phyloP scores from a whole-genome alignment of 257 asterid species.

The Penstemon barbatus region DNA sequence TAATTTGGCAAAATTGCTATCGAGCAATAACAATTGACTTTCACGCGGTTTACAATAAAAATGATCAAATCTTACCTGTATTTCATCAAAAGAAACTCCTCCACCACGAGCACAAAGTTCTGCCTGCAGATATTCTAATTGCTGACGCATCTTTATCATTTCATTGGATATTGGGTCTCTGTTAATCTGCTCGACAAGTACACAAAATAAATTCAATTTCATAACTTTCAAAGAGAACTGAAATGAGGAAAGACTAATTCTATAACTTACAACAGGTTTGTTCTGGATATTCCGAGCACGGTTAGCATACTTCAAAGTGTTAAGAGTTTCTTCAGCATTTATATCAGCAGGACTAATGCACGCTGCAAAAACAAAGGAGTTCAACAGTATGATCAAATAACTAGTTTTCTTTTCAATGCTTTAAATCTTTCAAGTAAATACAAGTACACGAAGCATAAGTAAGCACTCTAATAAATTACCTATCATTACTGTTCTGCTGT shows the following conservation, averaged over 20 bases:
- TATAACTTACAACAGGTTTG: constrained; percentile 85
- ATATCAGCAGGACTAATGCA: constrained; percentile 99
- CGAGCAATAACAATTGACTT: background rate
- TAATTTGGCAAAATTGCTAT: background rate
- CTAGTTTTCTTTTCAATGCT: background rate
- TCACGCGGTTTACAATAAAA: background rate
- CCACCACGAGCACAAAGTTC: constrained; percentile 97
- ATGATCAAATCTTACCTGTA: constrained; percentile 57
- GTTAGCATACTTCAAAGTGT: constrained; percentile 94
- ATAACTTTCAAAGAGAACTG: constrained; percentile 14
- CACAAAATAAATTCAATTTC: constrained; percentile 22
- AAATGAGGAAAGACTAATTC: constrained; percentile 10
- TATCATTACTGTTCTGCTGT: constrained; percentile 98
- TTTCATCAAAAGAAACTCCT: constrained; percentile 82
- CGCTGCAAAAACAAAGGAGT: constrained; percentile 50
- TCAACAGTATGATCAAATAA: constrained; percentile 19
- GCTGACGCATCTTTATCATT: constrained; percentile 99
- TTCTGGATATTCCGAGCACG: constrained; percentile 99
- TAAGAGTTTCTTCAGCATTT: constrained; percentile 98
- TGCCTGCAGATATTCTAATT: constrained; percentile 88
- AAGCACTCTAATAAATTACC: constrained; percentile 41
- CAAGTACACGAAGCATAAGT: background rate
- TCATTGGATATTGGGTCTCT: constrained; percentile 93
- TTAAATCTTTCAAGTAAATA: no score
- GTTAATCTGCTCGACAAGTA: constrained; percentile 60